phyloP scores from a whole-genome alignment of 1,284 basidiomycete species.

The Irpex sp. region DNA sequence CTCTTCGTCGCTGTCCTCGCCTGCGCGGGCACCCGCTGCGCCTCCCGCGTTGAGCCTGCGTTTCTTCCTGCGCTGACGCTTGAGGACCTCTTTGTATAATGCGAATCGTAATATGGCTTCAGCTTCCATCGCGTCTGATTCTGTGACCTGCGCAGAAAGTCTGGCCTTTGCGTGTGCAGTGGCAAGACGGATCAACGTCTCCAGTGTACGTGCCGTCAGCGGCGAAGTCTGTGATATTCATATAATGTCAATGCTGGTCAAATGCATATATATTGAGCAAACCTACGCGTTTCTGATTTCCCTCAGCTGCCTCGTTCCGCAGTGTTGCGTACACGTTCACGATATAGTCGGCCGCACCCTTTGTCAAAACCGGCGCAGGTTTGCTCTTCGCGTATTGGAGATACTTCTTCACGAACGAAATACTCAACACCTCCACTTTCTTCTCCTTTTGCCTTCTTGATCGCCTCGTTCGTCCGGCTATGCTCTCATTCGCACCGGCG shows the following conservation, averaged over 20 bases:
- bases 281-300: constrained; percentile 83
- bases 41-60: constrained; percentile 69
- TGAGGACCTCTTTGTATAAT: constrained; percentile 95
- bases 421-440: constrained; percentile 84
- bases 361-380: constrained; percentile 80
- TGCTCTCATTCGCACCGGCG: constrained; percentile 23
- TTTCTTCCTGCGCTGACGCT: constrained; percentile 66
- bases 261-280: background rate
- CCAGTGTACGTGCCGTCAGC: constrained; percentile 95
- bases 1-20: constrained; percentile 42
- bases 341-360: constrained; percentile 93
- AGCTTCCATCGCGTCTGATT: constrained; percentile 84
- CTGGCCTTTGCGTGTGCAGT: constrained; percentile 98
- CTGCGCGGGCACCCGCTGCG: constrained; percentile 29
- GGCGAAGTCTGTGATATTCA: constrained; percentile 76
- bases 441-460: constrained; percentile 53
- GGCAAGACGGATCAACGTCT: constrained; percentile 96
- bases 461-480: constrained; percentile 32
- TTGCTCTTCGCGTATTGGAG: constrained; percentile 96
- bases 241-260: background rate
- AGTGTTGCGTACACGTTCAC: constrained; percentile 89
- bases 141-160: constrained; percentile 80
- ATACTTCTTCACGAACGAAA: constrained; percentile 97
- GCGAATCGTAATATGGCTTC: constrained; percentile 97
- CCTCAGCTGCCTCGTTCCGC: constrained; percentile 89